These are phyloP conservation scores for Teratosphaeriaceae sp. DNA, from an alignment of 2,329 filamentous ascomycete species.

Conservation along the genomic window DNA sequence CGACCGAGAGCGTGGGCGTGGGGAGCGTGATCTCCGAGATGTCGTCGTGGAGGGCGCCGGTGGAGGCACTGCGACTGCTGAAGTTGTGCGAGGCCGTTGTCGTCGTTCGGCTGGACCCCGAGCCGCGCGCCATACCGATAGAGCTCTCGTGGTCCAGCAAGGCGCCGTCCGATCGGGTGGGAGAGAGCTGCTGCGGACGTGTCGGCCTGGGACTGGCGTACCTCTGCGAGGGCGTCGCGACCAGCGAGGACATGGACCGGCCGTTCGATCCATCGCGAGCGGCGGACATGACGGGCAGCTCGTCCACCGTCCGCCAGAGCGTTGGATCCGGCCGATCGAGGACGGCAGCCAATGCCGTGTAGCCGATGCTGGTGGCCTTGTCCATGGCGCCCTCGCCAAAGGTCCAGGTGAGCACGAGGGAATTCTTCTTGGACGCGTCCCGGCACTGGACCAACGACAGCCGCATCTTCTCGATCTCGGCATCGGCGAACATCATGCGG, in stretches of 20 bases:
- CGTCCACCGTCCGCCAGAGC: background rate
- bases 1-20: slow-evolving; percentile 12
- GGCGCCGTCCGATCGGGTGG: background rate
- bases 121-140: background rate
- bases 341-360: slow-evolving; percentile 59
- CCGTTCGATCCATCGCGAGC: no score
- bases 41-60: slow-evolving; percentile 7
- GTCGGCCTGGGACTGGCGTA: background rate
- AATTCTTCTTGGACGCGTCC: slow-evolving; percentile 52
- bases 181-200: background rate
- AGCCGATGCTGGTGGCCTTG: slow-evolving; percentile 58
- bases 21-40: slow-evolving; percentile 17
- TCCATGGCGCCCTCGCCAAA: slow-evolving; percentile 42
- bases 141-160: background rate
- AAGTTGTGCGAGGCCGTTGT: no score
- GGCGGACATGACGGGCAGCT: background rate
- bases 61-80: background rate
- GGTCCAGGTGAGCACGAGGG: slow-evolving; percentile 33
- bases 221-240: background rate
- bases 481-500: slow-evolving; percentile 57
- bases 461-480: slow-evolving; percentile 55
- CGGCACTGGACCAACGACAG: slow-evolving; percentile 51
- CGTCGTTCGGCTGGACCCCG: no score
- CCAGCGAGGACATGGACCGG: no score
- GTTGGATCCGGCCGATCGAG: slow-evolving; percentile 46